Evolutionary conservation across 495 filamentous ascomycete species (phyloP).

Genomic region (Penicillium taxi): DNA sequence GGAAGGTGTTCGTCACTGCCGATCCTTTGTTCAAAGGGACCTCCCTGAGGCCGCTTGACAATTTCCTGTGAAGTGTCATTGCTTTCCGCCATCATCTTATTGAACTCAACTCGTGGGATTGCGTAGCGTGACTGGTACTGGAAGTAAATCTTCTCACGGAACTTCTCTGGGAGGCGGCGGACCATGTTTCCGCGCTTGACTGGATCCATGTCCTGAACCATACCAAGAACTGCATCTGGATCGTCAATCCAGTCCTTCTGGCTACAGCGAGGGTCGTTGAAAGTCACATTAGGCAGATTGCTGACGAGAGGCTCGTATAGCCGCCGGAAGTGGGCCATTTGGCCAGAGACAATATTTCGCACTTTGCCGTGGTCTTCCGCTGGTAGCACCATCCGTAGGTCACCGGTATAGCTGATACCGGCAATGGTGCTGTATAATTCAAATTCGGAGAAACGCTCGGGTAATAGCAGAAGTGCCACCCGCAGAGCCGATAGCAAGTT

Average conservation of each 20-base stretch:
- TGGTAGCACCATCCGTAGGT: conserved; percentile 81
- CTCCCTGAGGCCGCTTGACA: conserved; percentile 67
- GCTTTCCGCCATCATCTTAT: conserved; percentile 71
- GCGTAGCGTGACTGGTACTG: conserved; percentile 83
- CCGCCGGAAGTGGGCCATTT: conserved; percentile 82
- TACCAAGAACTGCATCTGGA: conserved; percentile 47
- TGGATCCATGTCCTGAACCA: conserved; percentile 88
- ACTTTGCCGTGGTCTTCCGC: conserved; percentile 92
- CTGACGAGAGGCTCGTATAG: conserved; percentile 85
- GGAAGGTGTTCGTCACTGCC: conserved; percentile 60
- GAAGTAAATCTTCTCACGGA: conserved; percentile 85
- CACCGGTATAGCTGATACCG: conserved; percentile 86
- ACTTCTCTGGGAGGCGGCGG: conserved; percentile 76
- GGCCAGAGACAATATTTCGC: conserved; percentile 82
- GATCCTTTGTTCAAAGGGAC: conserved; percentile 78
- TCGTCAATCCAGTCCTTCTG: conserved; percentile 59
- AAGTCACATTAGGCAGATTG: conserved; percentile 78
- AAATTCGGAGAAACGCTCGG: conserved; percentile 74
- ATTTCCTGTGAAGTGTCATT: conserved; percentile 55
- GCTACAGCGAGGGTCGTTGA: conserved; percentile 59
- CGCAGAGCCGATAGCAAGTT: conserved; percentile 88
- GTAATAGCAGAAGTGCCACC: conserved; percentile 79
- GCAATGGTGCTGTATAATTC: conserved; percentile 85
- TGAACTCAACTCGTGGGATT: conserved; percentile 76
- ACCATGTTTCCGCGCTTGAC: conserved; percentile 91